These are phyloP conservation scores for Colletotrichum orbiculare DNA, from an alignment of 2,329 filamentous ascomycete genomes.

Conservation along the genomic window DNA sequence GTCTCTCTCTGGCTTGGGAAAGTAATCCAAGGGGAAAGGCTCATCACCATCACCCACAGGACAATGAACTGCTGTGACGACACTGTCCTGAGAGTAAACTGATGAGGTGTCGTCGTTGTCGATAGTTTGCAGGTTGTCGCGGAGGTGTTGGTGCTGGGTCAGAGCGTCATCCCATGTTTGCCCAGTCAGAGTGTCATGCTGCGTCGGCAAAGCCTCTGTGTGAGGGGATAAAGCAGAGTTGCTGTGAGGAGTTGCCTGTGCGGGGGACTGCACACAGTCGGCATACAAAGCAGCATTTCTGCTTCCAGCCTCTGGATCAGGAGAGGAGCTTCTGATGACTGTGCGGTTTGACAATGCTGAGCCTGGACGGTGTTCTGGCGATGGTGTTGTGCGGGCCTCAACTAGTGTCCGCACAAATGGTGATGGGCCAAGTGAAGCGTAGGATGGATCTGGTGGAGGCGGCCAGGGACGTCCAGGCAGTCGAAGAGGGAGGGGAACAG, in stretches of 20 bases:
- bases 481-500: too few species aligned
- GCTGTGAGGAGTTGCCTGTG: constrained; percentile 13
- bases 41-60: constrained; percentile 3
- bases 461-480: too few species aligned
- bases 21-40: constrained; percentile 14
- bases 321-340: neutral
- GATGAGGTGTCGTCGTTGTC: constrained; percentile 34
- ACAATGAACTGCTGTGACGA: constrained; percentile 33
- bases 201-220: constrained; percentile 8
- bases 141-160: constrained; percentile 10
- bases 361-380: neutral
- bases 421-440: too few species aligned
- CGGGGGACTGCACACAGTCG: neutral
- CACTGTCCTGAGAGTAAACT: constrained; percentile 39
- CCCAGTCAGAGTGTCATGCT: constrained; percentile 11
- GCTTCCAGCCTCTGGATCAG: neutral
- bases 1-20: constrained; percentile 5
- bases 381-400: neutral
- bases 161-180: constrained; percentile 31
- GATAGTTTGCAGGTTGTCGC: constrained; percentile 18
- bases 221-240: constrained; percentile 22
- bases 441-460: too few species aligned
- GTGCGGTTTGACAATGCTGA: constrained; percentile 18
- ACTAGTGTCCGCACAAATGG: too few species aligned
- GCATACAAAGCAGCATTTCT: constrained; percentile 13